Conservation (phyloP, 208 protist species). For the Trypanosoma scelopori region DNA sequence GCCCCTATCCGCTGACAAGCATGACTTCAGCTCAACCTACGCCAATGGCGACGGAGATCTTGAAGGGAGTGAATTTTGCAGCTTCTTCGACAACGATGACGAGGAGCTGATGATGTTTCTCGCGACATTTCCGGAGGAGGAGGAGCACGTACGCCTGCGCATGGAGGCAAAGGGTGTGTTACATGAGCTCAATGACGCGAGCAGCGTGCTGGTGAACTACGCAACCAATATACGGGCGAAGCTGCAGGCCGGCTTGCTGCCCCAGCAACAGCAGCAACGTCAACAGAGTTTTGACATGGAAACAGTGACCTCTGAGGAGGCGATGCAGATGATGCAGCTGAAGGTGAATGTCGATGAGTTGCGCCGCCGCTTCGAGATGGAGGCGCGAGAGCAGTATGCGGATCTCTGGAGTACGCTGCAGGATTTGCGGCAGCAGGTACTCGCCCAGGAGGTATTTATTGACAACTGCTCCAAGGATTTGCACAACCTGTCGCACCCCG, state of each 20-base stretch:
- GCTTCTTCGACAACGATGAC: conserved; percentile 37
- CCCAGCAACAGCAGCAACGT: conserved; percentile 2
- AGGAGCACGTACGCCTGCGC: conserved; percentile 62
- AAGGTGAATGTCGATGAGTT: conserved; percentile 43
- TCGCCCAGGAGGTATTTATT: conserved; percentile 42
- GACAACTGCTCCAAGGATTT: conserved; percentile 48
- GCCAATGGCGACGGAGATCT: not conserved
- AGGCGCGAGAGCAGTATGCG: conserved; percentile 59
- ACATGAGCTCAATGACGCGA: conserved; percentile 24
- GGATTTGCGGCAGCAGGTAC: conserved; percentile 44
- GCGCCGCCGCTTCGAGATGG: conserved; percentile 45
- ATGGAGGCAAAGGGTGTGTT: conserved; percentile 61
- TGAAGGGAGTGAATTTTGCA: conserved; percentile 14
- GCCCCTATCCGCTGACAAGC: not conserved
- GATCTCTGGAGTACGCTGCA: conserved; percentile 51
- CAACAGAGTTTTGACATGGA: too few relatives aligned
- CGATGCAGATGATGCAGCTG: conserved; percentile 40
- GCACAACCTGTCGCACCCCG: conserved; percentile 49
- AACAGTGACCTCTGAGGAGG: not conserved
- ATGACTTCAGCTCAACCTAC: too few relatives aligned
- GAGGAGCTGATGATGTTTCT: conserved; percentile 49
- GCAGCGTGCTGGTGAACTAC: conserved; percentile 20
- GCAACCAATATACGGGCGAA: conserved; percentile 11
- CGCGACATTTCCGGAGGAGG: conserved; percentile 62
- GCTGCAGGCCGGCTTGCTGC: not conserved